phyloP scores from a whole-genome alignment of 352 stramenopile species.

The Pythium phragmiticola region DNA sequence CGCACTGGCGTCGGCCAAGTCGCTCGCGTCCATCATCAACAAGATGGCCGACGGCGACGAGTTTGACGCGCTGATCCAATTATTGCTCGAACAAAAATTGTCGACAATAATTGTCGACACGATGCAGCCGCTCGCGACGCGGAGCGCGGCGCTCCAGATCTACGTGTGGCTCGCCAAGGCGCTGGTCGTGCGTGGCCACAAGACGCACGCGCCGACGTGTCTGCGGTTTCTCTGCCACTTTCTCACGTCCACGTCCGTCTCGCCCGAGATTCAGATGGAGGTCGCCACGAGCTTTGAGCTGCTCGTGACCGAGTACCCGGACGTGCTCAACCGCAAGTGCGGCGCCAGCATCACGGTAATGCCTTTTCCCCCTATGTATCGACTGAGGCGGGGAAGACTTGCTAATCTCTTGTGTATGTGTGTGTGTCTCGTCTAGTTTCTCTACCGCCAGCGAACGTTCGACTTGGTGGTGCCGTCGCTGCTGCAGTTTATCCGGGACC shows the following conservation, averaged over 20 bases:
- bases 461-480: constrained; percentile 72
- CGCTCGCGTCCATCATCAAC: constrained; percentile 84
- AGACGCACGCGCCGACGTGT: constrained; percentile 61
- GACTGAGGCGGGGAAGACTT: background rate
- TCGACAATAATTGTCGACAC: constrained; percentile 52
- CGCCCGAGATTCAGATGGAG: constrained; percentile 55
- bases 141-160: constrained; percentile 72
- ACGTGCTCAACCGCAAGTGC: constrained; percentile 85
- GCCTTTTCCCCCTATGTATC: background rate
- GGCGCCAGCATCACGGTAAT: constrained; percentile 75
- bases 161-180: constrained; percentile 86
- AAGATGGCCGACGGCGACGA: constrained; percentile 82
- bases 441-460: constrained; percentile 82
- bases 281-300: constrained; percentile 82
- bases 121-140: constrained; percentile 35
- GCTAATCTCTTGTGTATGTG: background rate
- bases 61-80: constrained; percentile 71
- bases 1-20: constrained; percentile 66
- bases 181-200: constrained; percentile 76
- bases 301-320: constrained; percentile 71
- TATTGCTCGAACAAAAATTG: constrained; percentile 69
- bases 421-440: constrained; percentile 42
- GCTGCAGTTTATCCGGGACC: constrained; percentile 56
- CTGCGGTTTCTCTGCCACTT: constrained; percentile 74
- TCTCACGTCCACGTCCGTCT: constrained; percentile 30